Percentiles rank a stretch among this genome's conserved stretches.
Evolutionary conservation across 31 red algal species (phyloP).

Genomic region (Porphyra umbilicalis): DNA sequence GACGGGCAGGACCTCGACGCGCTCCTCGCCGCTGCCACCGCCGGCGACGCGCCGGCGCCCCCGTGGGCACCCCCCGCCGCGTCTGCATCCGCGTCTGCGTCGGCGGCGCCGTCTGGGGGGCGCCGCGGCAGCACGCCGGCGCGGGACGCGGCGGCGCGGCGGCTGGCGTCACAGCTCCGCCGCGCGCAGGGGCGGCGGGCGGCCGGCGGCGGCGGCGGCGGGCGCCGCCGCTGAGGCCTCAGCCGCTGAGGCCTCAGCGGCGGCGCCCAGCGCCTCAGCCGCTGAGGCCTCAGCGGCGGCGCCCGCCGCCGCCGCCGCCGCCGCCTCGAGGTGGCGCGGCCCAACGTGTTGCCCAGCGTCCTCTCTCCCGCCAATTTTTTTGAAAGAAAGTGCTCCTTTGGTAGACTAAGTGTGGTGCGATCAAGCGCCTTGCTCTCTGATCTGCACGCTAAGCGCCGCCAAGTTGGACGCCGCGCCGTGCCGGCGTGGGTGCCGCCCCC

Average conservation of each 20-base stretch:
- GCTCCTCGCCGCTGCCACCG: not conserved
- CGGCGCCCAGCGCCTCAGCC: no score
- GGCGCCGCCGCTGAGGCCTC: not conserved
- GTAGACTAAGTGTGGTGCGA: no score
- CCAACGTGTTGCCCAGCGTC: no score
- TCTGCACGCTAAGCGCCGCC: no score
- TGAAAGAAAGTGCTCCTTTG: no score
- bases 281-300: not conserved
- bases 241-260: no score
- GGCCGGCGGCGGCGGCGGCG: not conserved
- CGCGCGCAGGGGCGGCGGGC: not conserved
- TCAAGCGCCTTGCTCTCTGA: no score
- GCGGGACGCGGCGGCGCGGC: not conserved
- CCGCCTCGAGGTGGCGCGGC: no score
- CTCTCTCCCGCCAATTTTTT: no score
- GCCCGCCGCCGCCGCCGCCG: not conserved
- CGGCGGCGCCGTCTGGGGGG: not conserved
- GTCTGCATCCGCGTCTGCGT: not conserved
- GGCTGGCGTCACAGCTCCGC: not conserved
- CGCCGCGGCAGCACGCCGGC: no score
- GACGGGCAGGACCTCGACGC: not conserved
- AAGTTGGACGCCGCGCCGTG: no score
- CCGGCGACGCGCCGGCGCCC: not conserved
- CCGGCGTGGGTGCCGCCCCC: no score
- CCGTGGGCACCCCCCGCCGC: not conserved